Conservation (phyloP, 2,329 filamentous ascomycete genomes). For the Aspergillus flavus region DNA sequence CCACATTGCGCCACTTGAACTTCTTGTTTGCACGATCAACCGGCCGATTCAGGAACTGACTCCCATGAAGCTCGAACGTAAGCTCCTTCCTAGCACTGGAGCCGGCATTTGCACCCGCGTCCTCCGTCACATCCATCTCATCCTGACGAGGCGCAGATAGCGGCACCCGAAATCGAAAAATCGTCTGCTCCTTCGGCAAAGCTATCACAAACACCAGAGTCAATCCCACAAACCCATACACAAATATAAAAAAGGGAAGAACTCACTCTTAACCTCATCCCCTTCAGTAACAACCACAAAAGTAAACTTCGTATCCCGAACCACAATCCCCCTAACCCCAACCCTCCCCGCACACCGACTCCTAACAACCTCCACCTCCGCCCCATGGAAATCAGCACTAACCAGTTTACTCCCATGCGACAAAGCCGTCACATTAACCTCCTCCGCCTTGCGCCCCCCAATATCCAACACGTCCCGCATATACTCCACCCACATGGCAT, state of each 20-base stretch:
- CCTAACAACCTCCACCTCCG: constrained; percentile 77
- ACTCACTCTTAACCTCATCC: constrained; percentile 68
- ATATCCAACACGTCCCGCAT: constrained; percentile 76
- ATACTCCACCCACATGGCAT: constrained; percentile 81
- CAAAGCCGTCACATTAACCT: constrained; percentile 57
- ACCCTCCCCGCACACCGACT: constrained; percentile 81
- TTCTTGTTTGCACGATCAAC: constrained; percentile 87
- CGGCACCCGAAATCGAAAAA: constrained; percentile 77
- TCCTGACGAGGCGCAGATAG: constrained; percentile 32
- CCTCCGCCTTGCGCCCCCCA: constrained; percentile 36
- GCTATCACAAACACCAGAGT: constrained; percentile 39
- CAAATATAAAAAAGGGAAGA: neutral
- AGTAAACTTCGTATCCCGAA: constrained; percentile 82
- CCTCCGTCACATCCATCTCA: constrained; percentile 22
- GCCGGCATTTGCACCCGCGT: constrained; percentile 14
- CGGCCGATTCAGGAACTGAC: constrained; percentile 80
- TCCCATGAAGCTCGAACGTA: constrained; percentile 82
- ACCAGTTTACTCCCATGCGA: constrained; percentile 63
- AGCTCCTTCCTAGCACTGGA: constrained; percentile 49
- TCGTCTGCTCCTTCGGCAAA: constrained; percentile 86
- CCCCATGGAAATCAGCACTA: constrained; percentile 89
- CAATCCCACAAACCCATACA: neutral
- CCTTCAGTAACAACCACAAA: constrained; percentile 79
- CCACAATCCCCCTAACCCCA: constrained; percentile 81
- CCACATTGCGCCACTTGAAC: constrained; percentile 81